phyloP scores from a whole-genome alignment of 257 asterid species.

The Lithospermum erythrorhizon region DNA sequence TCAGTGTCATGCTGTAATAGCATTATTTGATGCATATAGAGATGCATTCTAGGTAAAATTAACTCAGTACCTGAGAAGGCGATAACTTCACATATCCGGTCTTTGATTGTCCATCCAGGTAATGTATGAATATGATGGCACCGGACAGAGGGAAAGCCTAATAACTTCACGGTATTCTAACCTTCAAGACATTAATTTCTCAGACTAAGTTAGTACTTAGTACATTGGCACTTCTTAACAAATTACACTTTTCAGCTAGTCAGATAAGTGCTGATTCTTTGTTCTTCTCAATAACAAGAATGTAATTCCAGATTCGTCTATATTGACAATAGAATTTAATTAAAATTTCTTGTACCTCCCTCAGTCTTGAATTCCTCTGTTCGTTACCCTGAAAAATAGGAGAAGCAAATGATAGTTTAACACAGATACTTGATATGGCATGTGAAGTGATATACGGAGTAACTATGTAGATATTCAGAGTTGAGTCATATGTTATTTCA shows the following conservation, averaged over 20 bases:
- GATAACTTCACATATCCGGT: constrained; percentile 79
- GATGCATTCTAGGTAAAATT: background rate
- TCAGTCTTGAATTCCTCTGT: constrained; percentile 30
- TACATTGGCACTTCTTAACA: too few relatives aligned
- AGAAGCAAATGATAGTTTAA: background rate
- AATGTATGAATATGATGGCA: constrained; percentile 57
- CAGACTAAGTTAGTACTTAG: too few relatives aligned
- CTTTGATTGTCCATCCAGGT: constrained; percentile 64
- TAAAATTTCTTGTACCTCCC: constrained; percentile 45
- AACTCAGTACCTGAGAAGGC: constrained; percentile 56
- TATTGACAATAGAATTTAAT: background rate
- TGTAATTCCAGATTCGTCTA: background rate
- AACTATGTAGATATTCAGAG: too few relatives aligned
- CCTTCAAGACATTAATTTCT: constrained; percentile 25
- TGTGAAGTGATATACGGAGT: too few relatives aligned
- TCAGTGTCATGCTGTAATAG: background rate
- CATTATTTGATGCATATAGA: background rate
- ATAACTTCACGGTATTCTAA: constrained; percentile 78
- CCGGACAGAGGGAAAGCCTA: constrained; percentile 70
- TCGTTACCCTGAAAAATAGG: constrained; percentile 38
- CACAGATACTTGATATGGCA: too few relatives aligned
- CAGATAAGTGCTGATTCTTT: background rate
- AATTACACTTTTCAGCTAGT: constrained; percentile 1
- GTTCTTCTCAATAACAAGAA: background rate
- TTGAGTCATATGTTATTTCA: too few relatives aligned